Evolutionary conservation across 352 stramenopile genomes (phyloP).

Genomic region (Achlya hypogyna): DNA sequence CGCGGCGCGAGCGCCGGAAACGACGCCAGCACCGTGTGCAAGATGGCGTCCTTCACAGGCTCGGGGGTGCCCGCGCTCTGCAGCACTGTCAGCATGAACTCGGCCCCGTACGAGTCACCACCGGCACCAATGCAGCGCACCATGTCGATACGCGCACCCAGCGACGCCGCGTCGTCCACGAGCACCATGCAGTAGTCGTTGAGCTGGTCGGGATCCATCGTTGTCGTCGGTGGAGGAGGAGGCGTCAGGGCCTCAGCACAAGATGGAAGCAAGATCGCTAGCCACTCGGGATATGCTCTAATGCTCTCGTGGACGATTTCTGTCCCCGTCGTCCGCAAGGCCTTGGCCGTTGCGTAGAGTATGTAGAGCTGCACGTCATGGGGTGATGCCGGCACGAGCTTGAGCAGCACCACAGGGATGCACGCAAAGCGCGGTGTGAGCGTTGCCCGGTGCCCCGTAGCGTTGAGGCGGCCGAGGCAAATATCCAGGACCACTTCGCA

Average conservation of each 20-base stretch:
- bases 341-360: neutral
- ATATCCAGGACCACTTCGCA: conserved; percentile 15
- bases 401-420: conserved; percentile 11
- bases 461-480: neutral
- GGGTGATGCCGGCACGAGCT: neutral
- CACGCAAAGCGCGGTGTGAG: conserved; percentile 4
- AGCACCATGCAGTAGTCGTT: conserved; percentile 50
- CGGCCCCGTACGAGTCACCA: conserved; percentile 34
- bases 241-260: neutral
- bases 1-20: conserved; percentile 38
- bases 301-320: conserved; percentile 15
- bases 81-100: conserved; percentile 52
- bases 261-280: neutral
- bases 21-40: conserved; percentile 33
- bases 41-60: conserved; percentile 41
- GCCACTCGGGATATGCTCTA: conserved; percentile 7
- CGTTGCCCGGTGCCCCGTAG: neutral
- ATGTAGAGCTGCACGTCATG: neutral
- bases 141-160: conserved; percentile 43
- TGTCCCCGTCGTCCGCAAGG: neutral
- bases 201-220: conserved; percentile 20
- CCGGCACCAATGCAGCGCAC: conserved; percentile 40
- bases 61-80: conserved; percentile 33
- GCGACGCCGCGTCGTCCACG: conserved; percentile 35
- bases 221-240: neutral